Percentiles rank a stretch among this genome's conserved stretches.
Evolutionary conservation across 345 rosid genomes (phyloP).

Genomic region (Bruguiera parviflora): DNA sequence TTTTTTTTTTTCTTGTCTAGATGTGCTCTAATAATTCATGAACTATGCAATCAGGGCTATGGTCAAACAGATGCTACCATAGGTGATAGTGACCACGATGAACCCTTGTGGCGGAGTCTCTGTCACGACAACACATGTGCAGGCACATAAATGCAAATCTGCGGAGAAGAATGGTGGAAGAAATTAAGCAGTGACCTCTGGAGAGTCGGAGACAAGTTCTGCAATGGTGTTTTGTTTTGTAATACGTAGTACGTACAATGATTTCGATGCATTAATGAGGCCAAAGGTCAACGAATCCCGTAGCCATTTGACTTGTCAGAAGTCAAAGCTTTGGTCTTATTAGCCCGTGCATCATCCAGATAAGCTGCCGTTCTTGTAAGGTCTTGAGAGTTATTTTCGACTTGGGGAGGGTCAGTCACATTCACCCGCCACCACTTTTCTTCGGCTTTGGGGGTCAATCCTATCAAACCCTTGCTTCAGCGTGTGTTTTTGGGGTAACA

Average conservation of each 20-base stretch:
- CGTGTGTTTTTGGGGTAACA: too few species aligned
- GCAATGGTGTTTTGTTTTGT: conserved; percentile 8
- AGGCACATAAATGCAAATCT: background rate
- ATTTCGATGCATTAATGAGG: conserved; percentile 7
- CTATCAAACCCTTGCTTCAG: too few species aligned
- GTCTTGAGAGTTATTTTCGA: background rate
- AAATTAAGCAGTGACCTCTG: background rate
- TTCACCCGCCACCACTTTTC: background rate
- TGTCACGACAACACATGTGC: background rate
- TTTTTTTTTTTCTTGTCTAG: too few species aligned
- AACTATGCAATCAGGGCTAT: background rate
- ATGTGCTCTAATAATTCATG: too few species aligned
- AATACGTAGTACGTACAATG: background rate
- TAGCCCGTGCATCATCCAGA: conserved; percentile 15
- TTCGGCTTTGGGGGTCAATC: too few species aligned
- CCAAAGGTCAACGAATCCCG: conserved; percentile 38
- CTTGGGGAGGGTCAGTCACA: background rate
- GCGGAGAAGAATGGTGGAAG: background rate
- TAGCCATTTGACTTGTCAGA: conserved; percentile 42
- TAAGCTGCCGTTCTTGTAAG: background rate
- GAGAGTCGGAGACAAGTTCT: conserved; percentile 17
- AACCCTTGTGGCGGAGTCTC: background rate
- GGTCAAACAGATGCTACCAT: background rate
- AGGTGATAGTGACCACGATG: background rate
- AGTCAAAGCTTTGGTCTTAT: conserved; percentile 28